phyloP scores from a whole-genome alignment of 169 alveolate species.

The Cryptosporidium ryanae region DNA sequence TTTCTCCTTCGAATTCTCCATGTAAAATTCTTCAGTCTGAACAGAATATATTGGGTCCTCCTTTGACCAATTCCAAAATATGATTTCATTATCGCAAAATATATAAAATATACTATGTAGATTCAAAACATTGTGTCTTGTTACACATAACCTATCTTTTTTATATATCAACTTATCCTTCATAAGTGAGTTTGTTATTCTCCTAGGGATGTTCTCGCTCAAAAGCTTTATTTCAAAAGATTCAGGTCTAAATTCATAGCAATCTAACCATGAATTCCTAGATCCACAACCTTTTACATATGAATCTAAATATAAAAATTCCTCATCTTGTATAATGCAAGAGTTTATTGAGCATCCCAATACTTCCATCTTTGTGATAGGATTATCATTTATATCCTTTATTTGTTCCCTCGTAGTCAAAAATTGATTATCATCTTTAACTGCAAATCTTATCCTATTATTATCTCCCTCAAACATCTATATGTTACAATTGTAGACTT shows the following conservation, averaged over 20 bases:
- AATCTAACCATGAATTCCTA: not conserved
- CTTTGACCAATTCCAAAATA: conserved; percentile 72
- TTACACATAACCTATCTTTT: not conserved
- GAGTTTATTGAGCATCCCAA: conserved; percentile 52
- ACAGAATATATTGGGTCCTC: conserved; percentile 55
- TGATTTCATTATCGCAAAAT: conserved; percentile 20
- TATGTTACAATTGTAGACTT: no score
- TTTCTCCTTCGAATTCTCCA: conserved; percentile 16
- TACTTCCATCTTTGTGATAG: conserved; percentile 12
- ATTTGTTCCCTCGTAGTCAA: not conserved
- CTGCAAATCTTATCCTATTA: no score
- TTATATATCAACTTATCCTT: not conserved
- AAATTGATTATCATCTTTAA: no score
- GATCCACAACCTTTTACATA: not conserved
- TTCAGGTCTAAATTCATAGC: conserved; percentile 62
- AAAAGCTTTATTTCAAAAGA: conserved; percentile 37
- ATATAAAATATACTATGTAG: conserved; percentile 46
- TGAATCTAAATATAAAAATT: conserved; percentile 5
- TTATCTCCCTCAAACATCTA: no score
- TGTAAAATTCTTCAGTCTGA: conserved; percentile 60
- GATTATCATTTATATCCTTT: conserved; percentile 12
- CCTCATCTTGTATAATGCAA: conserved; percentile 70
- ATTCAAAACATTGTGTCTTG: conserved; percentile 8
- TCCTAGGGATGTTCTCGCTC: conserved; percentile 24
- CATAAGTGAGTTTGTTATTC: conserved; percentile 13